Conservation (phyloP, 306 rosid genomes). For the Astragalus glycyphyllos region DNA sequence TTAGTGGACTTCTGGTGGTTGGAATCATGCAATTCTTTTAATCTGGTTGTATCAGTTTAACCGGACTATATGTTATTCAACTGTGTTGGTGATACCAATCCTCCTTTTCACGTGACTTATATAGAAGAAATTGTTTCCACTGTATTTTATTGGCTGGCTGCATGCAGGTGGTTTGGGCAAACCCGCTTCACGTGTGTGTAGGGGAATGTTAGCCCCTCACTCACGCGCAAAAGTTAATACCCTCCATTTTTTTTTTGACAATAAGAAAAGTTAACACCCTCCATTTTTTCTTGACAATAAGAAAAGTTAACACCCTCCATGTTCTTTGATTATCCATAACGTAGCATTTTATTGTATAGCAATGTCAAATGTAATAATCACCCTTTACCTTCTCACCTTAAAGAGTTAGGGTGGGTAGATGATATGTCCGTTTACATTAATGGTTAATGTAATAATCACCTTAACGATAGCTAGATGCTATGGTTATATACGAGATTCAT, state of each 20-base stretch:
- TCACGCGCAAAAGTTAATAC: neutral
- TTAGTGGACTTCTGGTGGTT: constrained; percentile 25
- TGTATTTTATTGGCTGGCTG: constrained; percentile 15
- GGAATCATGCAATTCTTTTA: constrained; percentile 14
- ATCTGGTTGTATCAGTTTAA: constrained; percentile 2
- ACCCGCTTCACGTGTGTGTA: neutral
- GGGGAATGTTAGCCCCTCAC: neutral
- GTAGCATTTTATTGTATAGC: neutral
- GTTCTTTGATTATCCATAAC: neutral
- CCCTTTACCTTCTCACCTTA: constrained; percentile 4
- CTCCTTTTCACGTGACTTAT: constrained; percentile 10
- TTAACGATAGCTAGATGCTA: constrained; percentile 19
- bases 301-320: neutral
- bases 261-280: too few species aligned
- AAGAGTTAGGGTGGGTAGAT: neutral
- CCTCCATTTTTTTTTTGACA: too few species aligned
- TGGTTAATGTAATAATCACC: constrained; percentile 6
- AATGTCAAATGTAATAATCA: constrained; percentile 2
- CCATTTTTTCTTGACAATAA: too few species aligned
- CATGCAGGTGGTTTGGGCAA: neutral
- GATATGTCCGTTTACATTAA: neutral
- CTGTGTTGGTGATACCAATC: constrained; percentile 12
- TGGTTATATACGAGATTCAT: constrained; percentile 3
- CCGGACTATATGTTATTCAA: constrained; percentile 4
- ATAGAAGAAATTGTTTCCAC: neutral